Base-by-base conservation (phyloP, 768 basidiomycete genomes). In the Tulasnella sp. region DNA sequence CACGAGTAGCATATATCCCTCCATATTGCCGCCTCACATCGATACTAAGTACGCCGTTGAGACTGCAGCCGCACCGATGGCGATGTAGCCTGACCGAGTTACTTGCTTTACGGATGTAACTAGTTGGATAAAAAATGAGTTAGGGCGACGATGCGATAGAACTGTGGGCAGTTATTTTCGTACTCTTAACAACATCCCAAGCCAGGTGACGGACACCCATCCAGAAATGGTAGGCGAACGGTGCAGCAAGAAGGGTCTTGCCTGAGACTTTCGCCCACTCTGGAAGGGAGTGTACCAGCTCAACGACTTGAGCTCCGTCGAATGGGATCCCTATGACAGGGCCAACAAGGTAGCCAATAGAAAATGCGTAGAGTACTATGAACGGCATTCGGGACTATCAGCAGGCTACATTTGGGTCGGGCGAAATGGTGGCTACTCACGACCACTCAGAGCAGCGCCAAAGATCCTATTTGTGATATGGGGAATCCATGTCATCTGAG, bases 151-250 rank as follows among this genome's bases (percentile, higher is more conserved):
- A 75, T 29, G 16, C 23, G 35, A 26, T 16, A 5, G 18, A 70
- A 5, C 29, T n/a, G 11, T 9, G 75, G 70, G 9, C 39, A 90
- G 10, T 3, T 23, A 4, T 18, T 51, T 23, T 51, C 96, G 81
- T 82, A 98, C 97, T 91, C 87, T 91, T 92, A 78, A 91, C 90
- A 83, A 89, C 84, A 85, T 98, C 97, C 97, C 97, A 98, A 44
- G 85, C 84, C 81, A 98, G 85, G 87, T 98, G 97, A 61, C 97
- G 89, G 79, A 98, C 79, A 3, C 97, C 97, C 84, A 98, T 98
- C 84, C 90, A 87, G 11, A 89, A 89, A 86, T 99, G 97, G 89
- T 92, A 98, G 18, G 93, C 89, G 84, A 98, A 97, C 0, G 96
- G 94, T 4, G 89, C 87, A 15, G 95, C 95, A 61, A 98, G 88